These are phyloP conservation scores for Myrica gale DNA, from an alignment of 306 rosid genomes.

Conservation along the genomic window DNA sequence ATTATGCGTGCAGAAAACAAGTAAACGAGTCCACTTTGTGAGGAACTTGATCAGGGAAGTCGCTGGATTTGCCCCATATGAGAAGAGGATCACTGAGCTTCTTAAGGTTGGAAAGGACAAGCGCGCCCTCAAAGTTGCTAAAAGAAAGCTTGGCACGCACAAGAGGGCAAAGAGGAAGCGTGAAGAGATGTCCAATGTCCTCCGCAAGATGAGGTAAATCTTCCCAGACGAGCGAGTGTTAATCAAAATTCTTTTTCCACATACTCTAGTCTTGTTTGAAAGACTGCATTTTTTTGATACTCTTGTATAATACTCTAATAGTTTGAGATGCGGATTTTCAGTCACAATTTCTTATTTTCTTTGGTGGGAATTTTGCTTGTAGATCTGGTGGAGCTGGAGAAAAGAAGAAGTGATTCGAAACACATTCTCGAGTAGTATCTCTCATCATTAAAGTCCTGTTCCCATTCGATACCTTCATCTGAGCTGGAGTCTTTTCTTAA, in stretches of 20 bases:
- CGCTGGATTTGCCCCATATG: slow-evolving; percentile 91
- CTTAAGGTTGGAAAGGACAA: slow-evolving; percentile 95
- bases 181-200: slow-evolving; percentile 86
- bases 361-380: slow-evolving; percentile 20
- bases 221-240: too few species aligned
- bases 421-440: slow-evolving; percentile 9
- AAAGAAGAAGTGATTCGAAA: slow-evolving; percentile 59
- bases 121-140: slow-evolving; percentile 81
- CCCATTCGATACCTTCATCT: not conserved
- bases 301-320: not conserved
- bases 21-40: slow-evolving; percentile 79
- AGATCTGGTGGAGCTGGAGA: slow-evolving; percentile 89
- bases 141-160: slow-evolving; percentile 87
- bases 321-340: not conserved
- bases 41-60: slow-evolving; percentile 74
- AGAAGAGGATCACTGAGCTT: slow-evolving; percentile 89
- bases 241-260: not conserved
- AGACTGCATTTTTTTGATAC: not conserved
- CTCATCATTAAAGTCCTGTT: slow-evolving; percentile 17
- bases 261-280: not conserved
- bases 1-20: slow-evolving; percentile 55
- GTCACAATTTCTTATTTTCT: not conserved
- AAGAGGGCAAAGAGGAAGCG: slow-evolving; percentile 92
- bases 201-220: slow-evolving; percentile 79
- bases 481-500: slow-evolving; percentile 1